phyloP scores from a whole-genome alignment of 345 rosid genomes.

The Brassica carinata region DNA sequence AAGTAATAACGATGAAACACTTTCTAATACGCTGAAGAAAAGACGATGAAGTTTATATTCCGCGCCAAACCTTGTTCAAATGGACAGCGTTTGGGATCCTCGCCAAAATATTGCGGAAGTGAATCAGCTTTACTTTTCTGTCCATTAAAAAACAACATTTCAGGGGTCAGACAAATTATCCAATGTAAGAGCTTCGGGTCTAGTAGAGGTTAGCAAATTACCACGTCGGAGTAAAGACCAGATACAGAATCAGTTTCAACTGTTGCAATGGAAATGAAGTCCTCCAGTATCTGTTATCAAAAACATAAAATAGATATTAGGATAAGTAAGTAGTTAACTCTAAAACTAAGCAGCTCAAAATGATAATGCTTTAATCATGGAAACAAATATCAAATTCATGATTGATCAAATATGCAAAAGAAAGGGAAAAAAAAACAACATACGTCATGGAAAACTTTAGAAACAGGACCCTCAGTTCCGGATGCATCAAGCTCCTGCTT shows the following conservation, averaged over 20 bases:
- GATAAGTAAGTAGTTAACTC: not conserved
- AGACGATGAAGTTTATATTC: slow-evolving; percentile 8
- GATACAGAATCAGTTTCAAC: too few species aligned
- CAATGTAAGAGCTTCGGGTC: slow-evolving; percentile 16
- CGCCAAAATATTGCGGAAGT: slow-evolving; percentile 88
- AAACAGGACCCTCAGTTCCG: slow-evolving; percentile 90
- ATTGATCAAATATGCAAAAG: not conserved
- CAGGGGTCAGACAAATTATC: slow-evolving; percentile 11
- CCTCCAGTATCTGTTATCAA: slow-evolving; percentile 64
- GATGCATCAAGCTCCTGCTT: slow-evolving; percentile 83
- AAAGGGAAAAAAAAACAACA: not conserved
- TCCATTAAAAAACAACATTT: slow-evolving; percentile 20
- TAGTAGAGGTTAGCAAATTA: slow-evolving; percentile 44
- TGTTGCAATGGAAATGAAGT: slow-evolving; percentile 61
- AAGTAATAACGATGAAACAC: not conserved
- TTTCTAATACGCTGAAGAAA: not conserved
- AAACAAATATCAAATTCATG: slow-evolving; percentile 17
- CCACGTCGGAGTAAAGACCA: slow-evolving; percentile 65
- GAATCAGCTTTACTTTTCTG: slow-evolving; percentile 98
- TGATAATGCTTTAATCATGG: not conserved
- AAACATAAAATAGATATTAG: slow-evolving; percentile 24
- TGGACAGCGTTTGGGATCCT: slow-evolving; percentile 93
- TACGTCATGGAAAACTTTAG: slow-evolving; percentile 85
- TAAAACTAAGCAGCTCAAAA: not conserved
- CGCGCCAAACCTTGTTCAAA: slow-evolving; percentile 87